Conservation (phyloP, 2,329 filamentous ascomycete species). For the Alternaria rosae region DNA sequence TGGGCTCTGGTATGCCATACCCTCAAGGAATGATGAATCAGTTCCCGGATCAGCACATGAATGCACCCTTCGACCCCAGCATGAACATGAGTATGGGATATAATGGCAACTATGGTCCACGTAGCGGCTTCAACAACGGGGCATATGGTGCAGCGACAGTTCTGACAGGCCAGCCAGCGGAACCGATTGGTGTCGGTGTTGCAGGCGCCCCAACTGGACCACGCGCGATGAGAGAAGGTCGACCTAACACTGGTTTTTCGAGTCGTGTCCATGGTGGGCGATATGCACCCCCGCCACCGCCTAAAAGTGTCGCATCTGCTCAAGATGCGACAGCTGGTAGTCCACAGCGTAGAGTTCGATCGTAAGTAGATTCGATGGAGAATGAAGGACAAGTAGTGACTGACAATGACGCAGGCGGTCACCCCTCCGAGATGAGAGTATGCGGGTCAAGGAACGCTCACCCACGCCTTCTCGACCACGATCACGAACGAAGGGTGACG, state of each 20-base stretch:
- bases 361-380: constrained; percentile 30
- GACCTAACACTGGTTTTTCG: constrained; percentile 80
- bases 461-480: constrained; percentile 52
- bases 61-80: constrained; percentile 49
- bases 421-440: constrained; percentile 43
- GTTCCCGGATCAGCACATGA: constrained; percentile 62
- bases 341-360: constrained; percentile 38
- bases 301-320: constrained; percentile 30
- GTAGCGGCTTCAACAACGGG: constrained; percentile 54
- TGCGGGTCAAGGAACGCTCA: constrained; percentile 49
- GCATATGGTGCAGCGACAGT: constrained; percentile 49
- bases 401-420: constrained; percentile 35
- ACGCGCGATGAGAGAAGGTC: constrained; percentile 90
- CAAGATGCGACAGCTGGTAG: constrained; percentile 31
- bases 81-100: constrained; percentile 52
- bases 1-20: constrained; percentile 37
- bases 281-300: constrained; percentile 28
- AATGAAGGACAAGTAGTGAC: background rate
- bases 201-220: constrained; percentile 85
- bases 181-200: constrained; percentile 64
- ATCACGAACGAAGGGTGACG: constrained; percentile 43
- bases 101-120: constrained; percentile 51
- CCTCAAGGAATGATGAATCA: constrained; percentile 44
- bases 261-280: constrained; percentile 58
- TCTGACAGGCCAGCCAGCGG: constrained; percentile 39